Conservation (phyloP, 1,284 basidiomycete genomes). For the Wolfiporia cocos region DNA sequence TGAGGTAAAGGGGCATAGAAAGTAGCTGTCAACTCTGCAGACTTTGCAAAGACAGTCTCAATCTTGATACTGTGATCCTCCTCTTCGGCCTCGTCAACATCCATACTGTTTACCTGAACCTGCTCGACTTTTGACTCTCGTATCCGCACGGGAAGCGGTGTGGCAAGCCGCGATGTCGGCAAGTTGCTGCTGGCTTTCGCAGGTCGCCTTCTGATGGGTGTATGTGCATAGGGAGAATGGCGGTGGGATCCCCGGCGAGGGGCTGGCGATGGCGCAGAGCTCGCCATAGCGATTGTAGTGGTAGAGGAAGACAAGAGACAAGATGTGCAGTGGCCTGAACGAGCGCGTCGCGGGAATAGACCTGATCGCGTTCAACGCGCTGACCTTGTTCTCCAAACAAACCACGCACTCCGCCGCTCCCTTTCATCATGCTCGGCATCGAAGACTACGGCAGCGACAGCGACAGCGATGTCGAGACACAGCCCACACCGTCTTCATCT, state of each 20-base stretch:
- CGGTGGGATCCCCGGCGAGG: slow-evolving; percentile 23
- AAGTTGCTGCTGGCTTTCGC: slow-evolving; percentile 17
- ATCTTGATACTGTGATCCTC: slow-evolving; percentile 30
- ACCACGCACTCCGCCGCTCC: too few relatives aligned
- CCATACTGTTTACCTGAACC: slow-evolving; percentile 47
- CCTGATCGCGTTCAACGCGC: slow-evolving; percentile 8
- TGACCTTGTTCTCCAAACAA: too few relatives aligned
- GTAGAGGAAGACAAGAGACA: not conserved
- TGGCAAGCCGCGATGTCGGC: slow-evolving; percentile 25
- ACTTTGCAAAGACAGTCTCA: slow-evolving; percentile 63
- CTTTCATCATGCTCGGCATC: slow-evolving; percentile 58
- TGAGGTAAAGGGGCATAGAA: slow-evolving; percentile 67
- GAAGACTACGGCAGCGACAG: slow-evolving; percentile 70
- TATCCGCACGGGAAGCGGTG: slow-evolving; percentile 16
- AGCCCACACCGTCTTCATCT: slow-evolving; percentile 6
- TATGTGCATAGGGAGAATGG: slow-evolving; percentile 15
- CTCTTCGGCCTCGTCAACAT: slow-evolving; percentile 47
- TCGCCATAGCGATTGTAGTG: too few relatives aligned
- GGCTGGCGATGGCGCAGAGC: slow-evolving; percentile 23
- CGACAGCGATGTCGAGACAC: slow-evolving; percentile 43
- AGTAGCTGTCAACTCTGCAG: slow-evolving; percentile 61
- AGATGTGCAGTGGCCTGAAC: not conserved
- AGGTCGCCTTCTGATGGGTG: slow-evolving; percentile 16
- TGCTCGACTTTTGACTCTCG: too few relatives aligned
- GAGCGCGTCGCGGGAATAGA: slow-evolving; percentile 4